Evolutionary conservation across 257 asterid species (phyloP).

Genomic region (Anisodus acutangulus): DNA sequence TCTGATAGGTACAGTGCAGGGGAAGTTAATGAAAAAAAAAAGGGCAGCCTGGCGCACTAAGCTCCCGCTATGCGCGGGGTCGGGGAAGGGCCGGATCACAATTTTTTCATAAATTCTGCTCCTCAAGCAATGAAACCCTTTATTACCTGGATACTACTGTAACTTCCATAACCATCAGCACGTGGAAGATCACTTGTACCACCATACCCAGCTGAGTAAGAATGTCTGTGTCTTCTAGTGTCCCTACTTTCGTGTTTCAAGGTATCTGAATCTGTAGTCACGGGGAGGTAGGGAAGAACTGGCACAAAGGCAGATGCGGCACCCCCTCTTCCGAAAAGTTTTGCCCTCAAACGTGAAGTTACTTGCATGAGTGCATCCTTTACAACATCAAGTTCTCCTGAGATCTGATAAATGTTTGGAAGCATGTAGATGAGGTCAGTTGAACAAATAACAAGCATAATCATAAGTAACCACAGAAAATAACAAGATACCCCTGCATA

Average conservation of each 20-base stretch:
- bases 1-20: too few species aligned
- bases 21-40: too few species aligned
- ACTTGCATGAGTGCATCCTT: constrained; percentile 94
- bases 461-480: neutral
- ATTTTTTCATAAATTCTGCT: constrained; percentile 5
- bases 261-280: constrained; percentile 69
- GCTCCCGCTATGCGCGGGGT: too few species aligned
- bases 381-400: constrained; percentile 85
- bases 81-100: too few species aligned
- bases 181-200: constrained; percentile 61
- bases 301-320: constrained; percentile 71
- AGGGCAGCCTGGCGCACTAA: too few species aligned
- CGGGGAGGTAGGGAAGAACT: constrained; percentile 79
- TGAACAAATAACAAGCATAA: neutral
- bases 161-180: constrained; percentile 66
- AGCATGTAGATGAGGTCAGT: neutral
- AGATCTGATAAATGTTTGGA: constrained; percentile 50
- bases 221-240: constrained; percentile 65
- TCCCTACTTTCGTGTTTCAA: constrained; percentile 74
- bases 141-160: constrained; percentile 65
- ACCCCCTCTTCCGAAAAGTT: constrained; percentile 90
- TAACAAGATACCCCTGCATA: neutral
- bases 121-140: neutral
- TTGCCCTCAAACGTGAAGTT: constrained; percentile 86
- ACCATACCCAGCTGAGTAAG: constrained; percentile 75